Evolutionary conservation across 1,139 yeast genomes (phyloP).

Genomic region (Yamadazyma dendronema): DNA sequence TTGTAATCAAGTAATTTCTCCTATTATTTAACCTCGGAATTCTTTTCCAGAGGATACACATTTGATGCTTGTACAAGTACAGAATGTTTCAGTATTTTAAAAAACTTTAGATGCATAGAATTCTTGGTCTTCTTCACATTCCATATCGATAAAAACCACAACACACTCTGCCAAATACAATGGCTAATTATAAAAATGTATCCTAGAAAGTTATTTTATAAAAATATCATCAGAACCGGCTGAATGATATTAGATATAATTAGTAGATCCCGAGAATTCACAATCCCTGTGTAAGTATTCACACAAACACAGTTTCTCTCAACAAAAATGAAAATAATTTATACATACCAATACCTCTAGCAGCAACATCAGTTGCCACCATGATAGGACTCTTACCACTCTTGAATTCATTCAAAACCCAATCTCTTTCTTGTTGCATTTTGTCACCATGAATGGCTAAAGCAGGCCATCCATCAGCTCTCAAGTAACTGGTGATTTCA

Average conservation of each 20-base stretch:
- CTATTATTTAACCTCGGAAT: slow-evolving; percentile 2
- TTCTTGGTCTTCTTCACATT: background rate
- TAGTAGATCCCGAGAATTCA: slow-evolving; percentile 6
- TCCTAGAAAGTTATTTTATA: slow-evolving; percentile 3
- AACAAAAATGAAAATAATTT: slow-evolving; percentile 3
- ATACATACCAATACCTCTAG: slow-evolving; percentile 99
- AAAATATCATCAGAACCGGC: slow-evolving; percentile 1
- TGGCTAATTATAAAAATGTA: slow-evolving; percentile 4
- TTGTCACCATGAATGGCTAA: slow-evolving; percentile 99
- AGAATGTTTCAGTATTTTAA: slow-evolving; percentile 1
- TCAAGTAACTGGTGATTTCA: slow-evolving; percentile 84
- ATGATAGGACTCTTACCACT: slow-evolving; percentile 90
- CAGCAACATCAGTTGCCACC: slow-evolving; percentile 99
- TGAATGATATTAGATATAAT: too few relatives aligned
- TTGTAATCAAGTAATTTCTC: background rate
- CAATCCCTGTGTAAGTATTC: background rate
- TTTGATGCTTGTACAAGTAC: slow-evolving; percentile 1
- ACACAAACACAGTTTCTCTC: background rate
- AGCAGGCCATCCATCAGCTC: slow-evolving; percentile 99
- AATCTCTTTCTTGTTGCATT: slow-evolving; percentile 96
- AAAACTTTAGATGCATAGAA: background rate
- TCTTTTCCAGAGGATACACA: slow-evolving; percentile 2
- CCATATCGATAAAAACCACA: background rate
- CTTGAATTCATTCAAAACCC: slow-evolving; percentile 94
- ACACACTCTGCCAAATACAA: slow-evolving; percentile 1